Evolutionary conservation across 129 eudicot species (phyloP), one percentile per base, ranked within the genome.

Genomic region (Arctium minus): DNA sequence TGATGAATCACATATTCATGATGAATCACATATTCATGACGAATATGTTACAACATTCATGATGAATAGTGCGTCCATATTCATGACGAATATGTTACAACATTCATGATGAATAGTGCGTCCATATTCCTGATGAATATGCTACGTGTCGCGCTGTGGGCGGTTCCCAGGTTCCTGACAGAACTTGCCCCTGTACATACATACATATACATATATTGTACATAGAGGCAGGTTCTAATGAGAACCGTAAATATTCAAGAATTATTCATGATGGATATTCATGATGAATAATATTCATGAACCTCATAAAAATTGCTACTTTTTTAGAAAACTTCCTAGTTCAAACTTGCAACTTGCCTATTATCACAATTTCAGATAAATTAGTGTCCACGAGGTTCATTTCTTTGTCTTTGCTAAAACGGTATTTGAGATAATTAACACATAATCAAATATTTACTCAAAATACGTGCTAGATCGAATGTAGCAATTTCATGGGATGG

Each of bases 321-420:
- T 72, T 36, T 72, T 15, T 22, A 39, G 22, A 44, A 30, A 75
- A n/a, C 30, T 27, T 46, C 12, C 38, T 22, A 35, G 4, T 40
- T 74, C 64, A 74, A 74, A 18, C 30, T 78, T 35, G 11, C 74
- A 27, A 18, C 35, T 76, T 36, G 72, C 73, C 44, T 31, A 62
- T 36, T 22, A 60, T 35, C 38, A 65, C 3, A 37, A 65, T 6
- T 39, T 6, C 29, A 40, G 30, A 67, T 6, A 40, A 27, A 65
- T 32, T 3, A 40, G 60, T 53, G 80, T 39, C 67, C 32, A 73
- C 79, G 31, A 31, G 74, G 38, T 62, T 62, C 5, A 1, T 31
- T 5, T 81, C 44, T 32, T 30, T 81, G 53, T 82, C 75, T 64
- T 82, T 46, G 69, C 53, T 33, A 33, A 62, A 22, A 62, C 33